phyloP scores from a whole-genome alignment of 768 basidiomycete genomes.

The Sutorius australiensis region DNA sequence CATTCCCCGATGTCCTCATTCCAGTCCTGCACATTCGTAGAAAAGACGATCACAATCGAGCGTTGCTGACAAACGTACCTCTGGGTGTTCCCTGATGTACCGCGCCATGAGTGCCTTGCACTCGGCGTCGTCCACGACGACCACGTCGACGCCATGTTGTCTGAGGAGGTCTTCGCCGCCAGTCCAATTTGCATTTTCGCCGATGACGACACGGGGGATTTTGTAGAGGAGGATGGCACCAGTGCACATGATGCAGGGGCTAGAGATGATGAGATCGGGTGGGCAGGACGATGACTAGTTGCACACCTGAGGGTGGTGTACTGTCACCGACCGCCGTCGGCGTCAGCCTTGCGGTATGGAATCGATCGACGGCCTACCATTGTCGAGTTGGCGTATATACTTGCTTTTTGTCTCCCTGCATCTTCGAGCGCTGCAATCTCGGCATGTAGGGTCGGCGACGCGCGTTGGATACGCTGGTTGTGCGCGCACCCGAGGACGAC shows the following conservation, averaged over 20 bases:
- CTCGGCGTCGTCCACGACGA: conserved; percentile 43
- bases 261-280: not conserved
- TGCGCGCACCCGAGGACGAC: conserved; percentile 41
- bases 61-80: conserved; percentile 33
- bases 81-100: conserved; percentile 55
- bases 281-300: no score
- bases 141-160: conserved; percentile 50
- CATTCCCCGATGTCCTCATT: conserved; percentile 58
- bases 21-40: conserved; percentile 43
- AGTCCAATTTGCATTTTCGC: conserved; percentile 53
- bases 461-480: conserved; percentile 44
- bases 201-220: conserved; percentile 63
- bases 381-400: conserved; percentile 44
- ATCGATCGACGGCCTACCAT: conserved; percentile 35
- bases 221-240: conserved; percentile 61
- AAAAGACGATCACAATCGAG: conserved; percentile 12
- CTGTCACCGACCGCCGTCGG: conserved; percentile 10
- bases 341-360: not conserved
- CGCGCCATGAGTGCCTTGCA: conserved; percentile 53
- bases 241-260: conserved; percentile 65
- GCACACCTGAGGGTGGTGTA: conserved; percentile 38
- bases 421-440: conserved; percentile 51
- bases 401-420: conserved; percentile 47
- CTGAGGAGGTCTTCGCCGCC: conserved; percentile 54
- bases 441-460: conserved; percentile 41